Percentiles rank a stretch among this genome's conserved stretches.
Conservation (phyloP, 345 rosid species). For the Eucalyptus tenuipes region DNA sequence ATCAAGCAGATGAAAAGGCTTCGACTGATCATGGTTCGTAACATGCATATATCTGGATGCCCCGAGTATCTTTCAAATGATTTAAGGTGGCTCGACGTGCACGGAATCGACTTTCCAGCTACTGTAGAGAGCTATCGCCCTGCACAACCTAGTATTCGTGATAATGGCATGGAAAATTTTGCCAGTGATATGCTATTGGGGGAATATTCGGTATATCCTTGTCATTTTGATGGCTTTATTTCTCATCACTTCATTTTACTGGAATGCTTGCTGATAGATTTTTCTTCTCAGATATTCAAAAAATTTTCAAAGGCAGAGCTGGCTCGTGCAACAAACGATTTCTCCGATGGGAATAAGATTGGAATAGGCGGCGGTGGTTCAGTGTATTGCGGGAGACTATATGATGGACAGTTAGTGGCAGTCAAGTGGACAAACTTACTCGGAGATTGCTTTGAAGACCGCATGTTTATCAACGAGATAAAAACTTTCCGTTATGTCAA, state of each 20-base stretch:
- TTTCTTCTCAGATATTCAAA: neutral
- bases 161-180: neutral
- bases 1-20: constrained; percentile 4
- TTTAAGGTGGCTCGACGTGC: neutral
- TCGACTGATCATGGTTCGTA: neutral
- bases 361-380: neutral
- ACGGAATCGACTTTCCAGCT: neutral
- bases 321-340: neutral
- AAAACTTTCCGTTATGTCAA: too few relatives aligned
- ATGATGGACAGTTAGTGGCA: neutral
- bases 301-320: neutral
- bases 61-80: neutral
- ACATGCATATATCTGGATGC: neutral
- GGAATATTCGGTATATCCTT: neutral
- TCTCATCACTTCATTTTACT: neutral
- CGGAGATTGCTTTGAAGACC: too few relatives aligned
- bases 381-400: neutral
- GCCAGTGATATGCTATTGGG: neutral
- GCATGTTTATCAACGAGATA: too few relatives aligned
- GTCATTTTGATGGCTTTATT: neutral
- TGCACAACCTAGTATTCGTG: neutral
- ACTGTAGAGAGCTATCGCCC: neutral
- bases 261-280: neutral
- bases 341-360: neutral
- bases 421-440: neutral